These are phyloP conservation scores for Mucor irregularis DNA, from an alignment of 371 early-diverging fungal species.

Conservation along the genomic window DNA sequence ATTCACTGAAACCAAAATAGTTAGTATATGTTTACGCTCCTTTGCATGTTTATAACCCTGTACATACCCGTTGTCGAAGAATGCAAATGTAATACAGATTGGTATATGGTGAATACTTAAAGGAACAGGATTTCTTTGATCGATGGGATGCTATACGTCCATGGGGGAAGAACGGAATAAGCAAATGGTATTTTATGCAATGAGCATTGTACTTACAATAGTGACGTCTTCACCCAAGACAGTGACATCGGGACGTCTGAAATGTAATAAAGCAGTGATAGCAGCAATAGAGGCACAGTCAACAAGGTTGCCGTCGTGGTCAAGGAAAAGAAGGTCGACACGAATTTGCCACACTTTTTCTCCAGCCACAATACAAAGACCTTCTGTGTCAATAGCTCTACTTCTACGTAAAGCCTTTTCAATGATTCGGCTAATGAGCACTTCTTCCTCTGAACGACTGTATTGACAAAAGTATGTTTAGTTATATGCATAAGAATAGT, in stretches of 20 bases:
- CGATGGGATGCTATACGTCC: constrained; percentile 78
- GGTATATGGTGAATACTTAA: constrained; percentile 94
- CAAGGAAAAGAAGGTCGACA: constrained; percentile 88
- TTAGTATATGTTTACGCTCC: background rate
- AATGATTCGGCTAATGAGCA: constrained; percentile 78
- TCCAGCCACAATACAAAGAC: constrained; percentile 94
- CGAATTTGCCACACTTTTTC: constrained; percentile 94
- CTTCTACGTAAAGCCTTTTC: constrained; percentile 86
- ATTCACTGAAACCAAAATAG: constrained; percentile 47
- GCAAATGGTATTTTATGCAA: background rate
- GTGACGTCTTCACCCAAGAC: constrained; percentile 89
- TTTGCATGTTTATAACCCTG: background rate
- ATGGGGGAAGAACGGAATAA: background rate
- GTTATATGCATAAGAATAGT: background rate
- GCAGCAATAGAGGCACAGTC: constrained; percentile 93
- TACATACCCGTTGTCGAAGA: constrained; percentile 80
- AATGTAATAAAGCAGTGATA: constrained; percentile 87
- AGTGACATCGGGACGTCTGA: constrained; percentile 91
- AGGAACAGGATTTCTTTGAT: constrained; percentile 90
- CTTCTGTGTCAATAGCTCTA: constrained; percentile 93
- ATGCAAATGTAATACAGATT: constrained; percentile 88
- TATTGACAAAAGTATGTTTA: background rate
- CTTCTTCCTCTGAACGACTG: constrained; percentile 79
- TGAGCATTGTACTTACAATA: constrained; percentile 76
- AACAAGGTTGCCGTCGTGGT: constrained; percentile 91